Percentiles rank a stretch among this genome's conserved stretches.
Conservation (phyloP, 2,329 filamentous ascomycete species). For the Trichoderma koningii region DNA sequence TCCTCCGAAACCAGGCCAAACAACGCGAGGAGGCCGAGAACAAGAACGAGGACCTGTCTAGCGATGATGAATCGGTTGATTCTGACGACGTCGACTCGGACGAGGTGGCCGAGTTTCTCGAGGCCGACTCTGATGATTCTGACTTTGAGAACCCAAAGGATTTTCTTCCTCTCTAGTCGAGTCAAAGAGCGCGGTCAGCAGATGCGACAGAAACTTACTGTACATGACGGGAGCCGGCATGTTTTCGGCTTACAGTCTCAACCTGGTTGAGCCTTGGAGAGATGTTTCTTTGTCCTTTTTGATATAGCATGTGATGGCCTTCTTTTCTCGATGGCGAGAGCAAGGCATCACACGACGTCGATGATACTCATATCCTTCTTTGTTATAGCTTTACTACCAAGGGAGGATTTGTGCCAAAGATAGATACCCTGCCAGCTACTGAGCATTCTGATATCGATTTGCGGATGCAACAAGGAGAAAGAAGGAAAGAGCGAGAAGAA, state of each 20-base stretch:
- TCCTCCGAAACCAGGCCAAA: constrained; percentile 68
- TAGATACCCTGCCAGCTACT: constrained; percentile 22
- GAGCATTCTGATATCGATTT: neutral
- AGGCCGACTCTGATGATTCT: constrained; percentile 55
- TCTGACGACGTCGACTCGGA: constrained; percentile 82
- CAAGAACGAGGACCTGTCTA: constrained; percentile 63
- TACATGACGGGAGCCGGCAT: neutral
- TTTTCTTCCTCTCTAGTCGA: constrained; percentile 51
- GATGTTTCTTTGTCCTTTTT: neutral
- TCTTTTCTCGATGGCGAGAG: neutral
- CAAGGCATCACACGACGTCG: neutral
- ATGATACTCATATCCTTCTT: neutral
- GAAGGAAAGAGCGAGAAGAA: neutral
- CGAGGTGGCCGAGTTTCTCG: constrained; percentile 66
- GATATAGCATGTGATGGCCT: neutral
- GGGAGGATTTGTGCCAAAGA: constrained; percentile 17
- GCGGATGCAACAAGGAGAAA: neutral
- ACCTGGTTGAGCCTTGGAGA: neutral
- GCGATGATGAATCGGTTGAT: constrained; percentile 71
- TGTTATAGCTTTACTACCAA: neutral
- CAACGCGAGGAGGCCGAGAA: constrained; percentile 55
- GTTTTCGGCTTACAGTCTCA: neutral
- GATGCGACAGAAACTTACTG: neutral
- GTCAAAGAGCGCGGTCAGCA: constrained; percentile 1
- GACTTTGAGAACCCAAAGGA: constrained; percentile 62